Evolutionary conservation across 768 basidiomycete species (phyloP).

Genomic region (Leccinum fibrillosum): DNA sequence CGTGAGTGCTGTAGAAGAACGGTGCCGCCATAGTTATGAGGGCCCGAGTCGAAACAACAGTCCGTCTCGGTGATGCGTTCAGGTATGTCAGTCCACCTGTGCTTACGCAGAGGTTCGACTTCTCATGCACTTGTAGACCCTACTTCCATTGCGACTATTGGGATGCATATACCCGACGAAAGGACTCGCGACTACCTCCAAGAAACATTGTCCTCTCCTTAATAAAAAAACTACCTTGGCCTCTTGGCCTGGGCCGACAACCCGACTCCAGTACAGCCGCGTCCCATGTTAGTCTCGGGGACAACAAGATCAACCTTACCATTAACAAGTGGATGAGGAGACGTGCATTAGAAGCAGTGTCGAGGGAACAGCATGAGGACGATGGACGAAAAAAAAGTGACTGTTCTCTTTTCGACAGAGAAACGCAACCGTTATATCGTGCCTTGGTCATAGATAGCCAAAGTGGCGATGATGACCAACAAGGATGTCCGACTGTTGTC

Average conservation of each 20-base stretch:
- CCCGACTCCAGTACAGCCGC: too few relatives aligned
- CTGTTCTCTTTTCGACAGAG: background rate
- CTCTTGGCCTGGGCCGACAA: constrained; percentile 58
- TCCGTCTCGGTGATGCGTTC: constrained; percentile 60
- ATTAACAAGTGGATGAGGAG: constrained; percentile 42
- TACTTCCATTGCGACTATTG: constrained; percentile 64
- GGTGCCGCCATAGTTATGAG: constrained; percentile 71
- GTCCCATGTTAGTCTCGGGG: too few relatives aligned
- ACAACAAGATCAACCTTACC: too few relatives aligned
- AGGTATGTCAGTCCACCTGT: constrained; percentile 37
- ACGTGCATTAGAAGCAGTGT: constrained; percentile 47
- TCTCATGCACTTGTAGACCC: constrained; percentile 44
- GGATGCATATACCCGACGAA: constrained; percentile 51
- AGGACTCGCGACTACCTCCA: too few relatives aligned
- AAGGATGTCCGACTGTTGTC: constrained; percentile 69
- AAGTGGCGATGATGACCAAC: constrained; percentile 82
- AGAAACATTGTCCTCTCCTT: too few relatives aligned
- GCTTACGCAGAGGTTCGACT: constrained; percentile 23
- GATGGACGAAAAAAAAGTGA: constrained; percentile 33
- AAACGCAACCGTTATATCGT: too few relatives aligned
- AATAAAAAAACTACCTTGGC: too few relatives aligned
- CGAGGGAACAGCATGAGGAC: too few relatives aligned
- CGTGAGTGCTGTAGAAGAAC: constrained; percentile 68
- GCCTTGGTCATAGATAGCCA: constrained; percentile 25
- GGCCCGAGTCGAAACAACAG: constrained; percentile 64